Conservation (phyloP, 2,329 filamentous ascomycete species). For the Paramyrothecium roridum region DNA sequence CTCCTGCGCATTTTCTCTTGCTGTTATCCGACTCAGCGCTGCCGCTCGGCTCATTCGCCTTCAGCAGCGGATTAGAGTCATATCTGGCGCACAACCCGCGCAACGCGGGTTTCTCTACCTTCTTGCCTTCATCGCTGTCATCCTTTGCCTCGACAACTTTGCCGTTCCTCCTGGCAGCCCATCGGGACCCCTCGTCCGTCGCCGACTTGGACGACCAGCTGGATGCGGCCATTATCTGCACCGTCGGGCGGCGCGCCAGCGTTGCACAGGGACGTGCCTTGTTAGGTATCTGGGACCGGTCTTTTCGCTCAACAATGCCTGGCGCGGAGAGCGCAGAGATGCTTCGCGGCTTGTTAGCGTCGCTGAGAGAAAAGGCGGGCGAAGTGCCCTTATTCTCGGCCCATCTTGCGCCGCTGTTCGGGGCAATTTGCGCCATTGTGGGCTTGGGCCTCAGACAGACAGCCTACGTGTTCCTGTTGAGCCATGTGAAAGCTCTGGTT, state of each 20-base stretch:
- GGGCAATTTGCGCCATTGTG: slow-evolving; percentile 61
- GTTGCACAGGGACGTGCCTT: slow-evolving; percentile 74
- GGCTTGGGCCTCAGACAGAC: slow-evolving; percentile 59
- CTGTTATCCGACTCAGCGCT: slow-evolving; percentile 79
- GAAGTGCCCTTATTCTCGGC: slow-evolving; percentile 47
- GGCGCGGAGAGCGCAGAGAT: slow-evolving; percentile 17
- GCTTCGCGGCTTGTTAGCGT: slow-evolving; percentile 30
- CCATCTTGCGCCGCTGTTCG: slow-evolving; percentile 70
- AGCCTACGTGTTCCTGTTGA: slow-evolving; percentile 72
- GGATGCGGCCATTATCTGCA: slow-evolving; percentile 73
- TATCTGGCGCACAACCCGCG: slow-evolving; percentile 66
- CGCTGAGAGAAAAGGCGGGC: slow-evolving; percentile 26
- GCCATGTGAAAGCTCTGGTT: slow-evolving; percentile 72
- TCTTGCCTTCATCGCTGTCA: slow-evolving; percentile 67
- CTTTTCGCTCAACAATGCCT: slow-evolving; percentile 45
- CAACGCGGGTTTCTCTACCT: slow-evolving; percentile 52
- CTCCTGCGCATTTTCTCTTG: slow-evolving; percentile 62
- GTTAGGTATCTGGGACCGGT: slow-evolving; percentile 72
- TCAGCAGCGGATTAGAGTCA: slow-evolving; percentile 79
- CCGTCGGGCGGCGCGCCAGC: slow-evolving; percentile 74
- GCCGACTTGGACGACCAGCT: slow-evolving; percentile 67
- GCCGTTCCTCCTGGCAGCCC: slow-evolving; percentile 70
- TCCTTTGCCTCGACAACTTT: slow-evolving; percentile 70
- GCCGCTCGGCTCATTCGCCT: slow-evolving; percentile 82
- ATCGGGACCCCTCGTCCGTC: slow-evolving; percentile 51